A percentile compares a stretch with the other conserved stretches of the same genome.
phyloP scores from a whole-genome alignment of 78 protist genomes.

The Chrysochromulina tobinii region DNA sequence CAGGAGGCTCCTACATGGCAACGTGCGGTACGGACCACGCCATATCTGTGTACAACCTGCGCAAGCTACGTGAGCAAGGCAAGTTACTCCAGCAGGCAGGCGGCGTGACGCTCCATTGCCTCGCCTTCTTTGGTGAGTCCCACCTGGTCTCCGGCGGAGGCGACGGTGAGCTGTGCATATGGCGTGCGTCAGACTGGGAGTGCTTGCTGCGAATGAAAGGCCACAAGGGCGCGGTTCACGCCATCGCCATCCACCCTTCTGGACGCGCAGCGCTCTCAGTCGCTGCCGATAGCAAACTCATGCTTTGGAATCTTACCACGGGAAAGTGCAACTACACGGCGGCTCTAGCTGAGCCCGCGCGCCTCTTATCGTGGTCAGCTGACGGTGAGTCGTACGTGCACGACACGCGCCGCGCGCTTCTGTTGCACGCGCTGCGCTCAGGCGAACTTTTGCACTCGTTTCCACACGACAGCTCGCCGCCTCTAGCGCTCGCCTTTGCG shows the following conservation, averaged over 20 bases:
- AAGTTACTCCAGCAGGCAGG: not conserved
- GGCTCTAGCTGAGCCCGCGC: not conserved
- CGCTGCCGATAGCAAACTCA: not conserved
- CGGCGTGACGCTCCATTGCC: not conserved
- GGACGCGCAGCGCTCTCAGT: conserved; percentile 15
- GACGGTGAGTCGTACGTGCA: not conserved
- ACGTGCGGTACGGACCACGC: not conserved
- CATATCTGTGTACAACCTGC: not conserved
- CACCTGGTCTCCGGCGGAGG: not conserved
- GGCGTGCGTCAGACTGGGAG: conserved; percentile 9
- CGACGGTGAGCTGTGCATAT: not conserved
- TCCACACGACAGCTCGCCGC: not conserved
- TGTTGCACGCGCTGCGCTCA: not conserved
- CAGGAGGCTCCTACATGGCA: not conserved
- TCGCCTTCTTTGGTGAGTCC: not conserved
- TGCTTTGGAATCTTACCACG: not conserved
- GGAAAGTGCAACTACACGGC: not conserved
- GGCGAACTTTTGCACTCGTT: not conserved
- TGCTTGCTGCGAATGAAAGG: not conserved
- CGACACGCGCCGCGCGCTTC: not conserved
- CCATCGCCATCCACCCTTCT: conserved; percentile 8
- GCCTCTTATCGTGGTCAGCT: not conserved
- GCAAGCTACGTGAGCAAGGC: not conserved
- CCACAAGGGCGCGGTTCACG: not conserved
- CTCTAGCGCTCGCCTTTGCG: not conserved